A percentile compares a stretch with the other conserved stretches of the same genome.
Evolutionary conservation across 768 basidiomycete genomes (phyloP).

Genomic region (Melanogaster broomeanus): DNA sequence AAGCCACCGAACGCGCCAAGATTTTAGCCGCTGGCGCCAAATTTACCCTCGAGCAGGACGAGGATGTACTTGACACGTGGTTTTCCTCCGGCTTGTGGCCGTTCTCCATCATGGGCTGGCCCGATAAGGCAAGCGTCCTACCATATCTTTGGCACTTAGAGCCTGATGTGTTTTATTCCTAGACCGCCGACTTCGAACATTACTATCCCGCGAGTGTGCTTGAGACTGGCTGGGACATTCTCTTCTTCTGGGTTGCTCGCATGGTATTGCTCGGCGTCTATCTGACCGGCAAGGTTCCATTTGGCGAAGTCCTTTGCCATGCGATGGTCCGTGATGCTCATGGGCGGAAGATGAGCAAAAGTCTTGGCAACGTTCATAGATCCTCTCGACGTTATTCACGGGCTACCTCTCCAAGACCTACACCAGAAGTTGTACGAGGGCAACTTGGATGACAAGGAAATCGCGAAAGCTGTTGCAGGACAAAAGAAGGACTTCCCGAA

Average conservation of each 20-base stretch:
- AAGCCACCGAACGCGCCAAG: conserved; percentile 77
- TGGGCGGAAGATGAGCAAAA: conserved; percentile 99
- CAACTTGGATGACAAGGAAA: conserved; percentile 92
- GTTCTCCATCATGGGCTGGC: conserved; percentile 97
- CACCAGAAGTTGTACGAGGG: conserved; percentile 88
- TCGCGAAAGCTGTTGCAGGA: conserved; percentile 85
- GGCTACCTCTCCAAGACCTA: conserved; percentile 73
- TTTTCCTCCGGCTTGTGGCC: conserved; percentile 99
- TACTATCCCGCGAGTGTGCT: conserved; percentile 92
- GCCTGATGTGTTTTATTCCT: conserved; percentile 1
- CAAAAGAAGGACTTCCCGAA: conserved; percentile 99
- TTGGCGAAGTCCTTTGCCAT: conserved; percentile 94
- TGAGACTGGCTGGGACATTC: conserved; percentile 98
- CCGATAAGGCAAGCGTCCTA: conserved; percentile 63
- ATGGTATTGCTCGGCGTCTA: conserved; percentile 94
- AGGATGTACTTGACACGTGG: conserved; percentile 98
- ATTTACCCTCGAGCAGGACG: conserved; percentile 88
- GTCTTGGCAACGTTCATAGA: conserved; percentile 97
- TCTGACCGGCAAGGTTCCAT: conserved; percentile 90
- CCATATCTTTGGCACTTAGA: neutral
- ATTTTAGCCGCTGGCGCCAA: conserved; percentile 62
- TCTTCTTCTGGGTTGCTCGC: conserved; percentile 99
- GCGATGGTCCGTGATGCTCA: conserved; percentile 99
- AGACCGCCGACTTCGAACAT: conserved; percentile 75
- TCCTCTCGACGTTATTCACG: conserved; percentile 92